A percentile compares a stretch with the other conserved stretches of the same genome.
Conservation (phyloP, 768 basidiomycete genomes). For the Mycena amicta region DNA sequence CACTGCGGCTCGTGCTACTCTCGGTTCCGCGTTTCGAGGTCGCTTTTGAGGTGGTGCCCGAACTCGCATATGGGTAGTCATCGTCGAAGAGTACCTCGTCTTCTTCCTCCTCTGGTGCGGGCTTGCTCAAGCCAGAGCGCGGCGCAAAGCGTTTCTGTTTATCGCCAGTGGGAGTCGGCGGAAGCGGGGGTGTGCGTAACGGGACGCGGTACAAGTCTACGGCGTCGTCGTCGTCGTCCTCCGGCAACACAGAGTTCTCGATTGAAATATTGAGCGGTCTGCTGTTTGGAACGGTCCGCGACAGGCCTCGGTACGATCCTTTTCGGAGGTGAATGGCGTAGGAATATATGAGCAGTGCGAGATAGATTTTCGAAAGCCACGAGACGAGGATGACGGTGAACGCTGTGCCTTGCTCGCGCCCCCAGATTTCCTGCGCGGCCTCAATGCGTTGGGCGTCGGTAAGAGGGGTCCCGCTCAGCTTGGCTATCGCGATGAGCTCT, state of each 20-base stretch:
- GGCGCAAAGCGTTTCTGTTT: not conserved
- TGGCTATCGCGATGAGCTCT: slow-evolving; percentile 71
- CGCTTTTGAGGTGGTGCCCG: slow-evolving; percentile 19
- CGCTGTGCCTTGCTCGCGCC: slow-evolving; percentile 84
- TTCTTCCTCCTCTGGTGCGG: slow-evolving; percentile 6
- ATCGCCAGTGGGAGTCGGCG: not conserved
- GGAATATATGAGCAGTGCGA: slow-evolving; percentile 87
- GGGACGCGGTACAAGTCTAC: slow-evolving; percentile 73
- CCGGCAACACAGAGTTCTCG: slow-evolving; percentile 31
- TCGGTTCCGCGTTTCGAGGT: slow-evolving; percentile 21
- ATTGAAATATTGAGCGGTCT: slow-evolving; percentile 17
- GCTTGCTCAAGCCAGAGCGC: not conserved
- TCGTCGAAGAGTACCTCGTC: slow-evolving; percentile 22
- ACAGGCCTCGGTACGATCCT: slow-evolving; percentile 85
- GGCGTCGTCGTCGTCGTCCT: slow-evolving; percentile 64
- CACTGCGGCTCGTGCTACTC: slow-evolving; percentile 18
- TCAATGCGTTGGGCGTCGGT: slow-evolving; percentile 64
- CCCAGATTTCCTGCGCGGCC: slow-evolving; percentile 86
- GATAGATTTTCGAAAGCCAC: slow-evolving; percentile 93
- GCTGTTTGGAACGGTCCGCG: slow-evolving; percentile 47
- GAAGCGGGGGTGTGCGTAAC: slow-evolving; percentile 35
- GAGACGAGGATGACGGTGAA: slow-evolving; percentile 75
- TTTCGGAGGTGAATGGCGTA: slow-evolving; percentile 91
- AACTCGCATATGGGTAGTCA: slow-evolving; percentile 20
- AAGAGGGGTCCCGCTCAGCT: slow-evolving; percentile 53